Base-by-base conservation (phyloP, 2,329 filamentous ascomycete genomes). In the Paracorniculantispora psalliotae region DNA sequence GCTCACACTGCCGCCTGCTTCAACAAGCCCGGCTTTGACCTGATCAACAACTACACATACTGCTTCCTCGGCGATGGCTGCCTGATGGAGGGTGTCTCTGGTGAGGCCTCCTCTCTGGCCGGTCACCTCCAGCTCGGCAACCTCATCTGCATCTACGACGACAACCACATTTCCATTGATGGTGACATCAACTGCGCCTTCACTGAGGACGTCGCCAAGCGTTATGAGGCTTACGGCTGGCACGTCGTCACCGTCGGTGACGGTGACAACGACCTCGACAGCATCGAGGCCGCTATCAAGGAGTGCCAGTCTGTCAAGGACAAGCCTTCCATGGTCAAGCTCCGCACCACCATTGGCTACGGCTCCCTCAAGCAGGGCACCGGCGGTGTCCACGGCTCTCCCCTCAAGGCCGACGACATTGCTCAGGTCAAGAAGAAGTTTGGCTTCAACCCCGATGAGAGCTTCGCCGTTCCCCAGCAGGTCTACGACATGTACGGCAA, bases 61-160 rank as follows among this genome's bases (percentile, higher is more conserved):
- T 80, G 77, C 78, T 96, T 97, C 85, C 90, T 99, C 73, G 94
- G 94, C 74, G 94, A 99, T 82, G 94, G 94, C 67, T 99, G 94
- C 79, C 85, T 96, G 79, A 96, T 96, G 92, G 94, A 99, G 83
- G 94, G 94, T 83, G 84, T 99, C 80, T 91, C 94, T 67, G 85
- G 86, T 72, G 94, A 99, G 82, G 93, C 94, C 70, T 91, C 84
- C 68, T 96, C 92, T 62, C 84, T 92, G 67, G 94, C 94, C 67
- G 94, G 94, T 72, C 94, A 99, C 81, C 84, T 97, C 77, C 90
- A 97, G 84, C 87, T 99, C 65, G 94, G 93, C 74, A 99, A 97
- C 84, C 83, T 99, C 72, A 97, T 97, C 78, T 87, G 85, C 77
- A 84, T 99, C 78, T 99, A 93, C 78, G 94, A 99, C 73, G 94